A percentile compares a stretch with the other conserved stretches of the same genome.
Conservation (phyloP, 352 stramenopile genomes). For the Globisporangium cylindrosporum region DNA sequence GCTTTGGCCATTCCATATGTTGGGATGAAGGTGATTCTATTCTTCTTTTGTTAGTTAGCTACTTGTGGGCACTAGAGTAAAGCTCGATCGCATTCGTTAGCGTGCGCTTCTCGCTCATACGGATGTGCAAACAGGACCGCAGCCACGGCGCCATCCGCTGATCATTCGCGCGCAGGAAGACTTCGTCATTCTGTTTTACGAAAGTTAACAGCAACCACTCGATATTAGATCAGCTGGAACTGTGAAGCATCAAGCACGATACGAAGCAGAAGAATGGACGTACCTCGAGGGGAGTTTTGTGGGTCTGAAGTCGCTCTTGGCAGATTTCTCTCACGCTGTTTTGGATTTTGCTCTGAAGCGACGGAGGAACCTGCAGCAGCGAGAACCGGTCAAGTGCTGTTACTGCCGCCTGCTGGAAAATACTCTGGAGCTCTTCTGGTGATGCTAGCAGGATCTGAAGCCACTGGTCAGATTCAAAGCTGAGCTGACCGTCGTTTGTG, state of each 20-base stretch:
- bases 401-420: slow-evolving; percentile 32
- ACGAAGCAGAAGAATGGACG: neutral
- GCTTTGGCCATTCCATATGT: neutral
- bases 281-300: slow-evolving; percentile 28
- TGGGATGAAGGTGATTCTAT: neutral
- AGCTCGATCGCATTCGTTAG: slow-evolving; percentile 22
- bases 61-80: neutral
- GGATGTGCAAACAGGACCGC: slow-evolving; percentile 59
- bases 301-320: slow-evolving; percentile 16
- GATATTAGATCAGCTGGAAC: neutral
- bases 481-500: slow-evolving; percentile 28
- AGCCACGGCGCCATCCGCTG: slow-evolving; percentile 60
- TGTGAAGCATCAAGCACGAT: neutral
- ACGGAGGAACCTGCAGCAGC: slow-evolving; percentile 26
- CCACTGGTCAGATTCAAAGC: slow-evolving; percentile 41
- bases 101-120: slow-evolving; percentile 62
- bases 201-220: neutral
- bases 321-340: slow-evolving; percentile 8
- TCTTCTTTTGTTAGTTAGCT: neutral
- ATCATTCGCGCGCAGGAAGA: slow-evolving; percentile 42
- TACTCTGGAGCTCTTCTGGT: slow-evolving; percentile 35
- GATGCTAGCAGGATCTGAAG: slow-evolving; percentile 50
- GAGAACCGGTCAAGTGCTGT: slow-evolving; percentile 9
- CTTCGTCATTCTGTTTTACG: slow-evolving; percentile 38
- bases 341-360: slow-evolving; percentile 24